Base-by-base conservation (phyloP, 2,329 filamentous ascomycete genomes). In the Verticillium nonalfalfae region DNA sequence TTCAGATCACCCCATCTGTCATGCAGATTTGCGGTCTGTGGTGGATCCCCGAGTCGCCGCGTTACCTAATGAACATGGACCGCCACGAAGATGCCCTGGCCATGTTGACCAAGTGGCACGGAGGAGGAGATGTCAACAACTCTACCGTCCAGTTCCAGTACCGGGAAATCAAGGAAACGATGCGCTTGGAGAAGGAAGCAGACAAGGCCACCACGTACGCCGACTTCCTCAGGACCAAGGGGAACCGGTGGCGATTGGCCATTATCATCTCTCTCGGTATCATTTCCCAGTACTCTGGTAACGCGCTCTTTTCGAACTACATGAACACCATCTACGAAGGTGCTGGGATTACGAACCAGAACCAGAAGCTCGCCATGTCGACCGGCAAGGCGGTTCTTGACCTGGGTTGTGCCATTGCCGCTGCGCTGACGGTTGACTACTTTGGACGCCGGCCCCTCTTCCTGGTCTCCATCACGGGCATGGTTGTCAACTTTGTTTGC, bases 281-380 rank as follows among this genome's bases (percentile, higher is more conserved):
- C 66, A 87, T 89, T 69, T 88, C 85, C 1, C 86, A 90, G 72
- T 89, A 87, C 74, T 85, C 82, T 59, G 87, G 87, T 55, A 90
- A 89, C 69, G 86, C 84, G 18, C 74, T 90, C 1, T 85, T 90
- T 69, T 85, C 81, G 64, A 89, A 89, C 74, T 89, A 89, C 71
- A 85, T 87, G 68, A 83, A 85, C 62, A 77, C 81, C 61, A 80
- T 90, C 65, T 88, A 88, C 73, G 75, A 79, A 50, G 81, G 81
- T 57, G 85, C 85, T 58, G 86, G 86, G 55, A 87, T 89, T 68
- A 82, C 67, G 1, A 75, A 80, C 56, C 77, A 84, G 69, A 80
- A 81, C 68, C 78, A 81, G 72, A 85, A 85, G 73, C 79, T 85
- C 31, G 82, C 75, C 63, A 78, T 80, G 58, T 76, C 77, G 18